Evolutionary conservation across 768 basidiomycete genomes (phyloP).

Genomic region (Nidularia sp.): DNA sequence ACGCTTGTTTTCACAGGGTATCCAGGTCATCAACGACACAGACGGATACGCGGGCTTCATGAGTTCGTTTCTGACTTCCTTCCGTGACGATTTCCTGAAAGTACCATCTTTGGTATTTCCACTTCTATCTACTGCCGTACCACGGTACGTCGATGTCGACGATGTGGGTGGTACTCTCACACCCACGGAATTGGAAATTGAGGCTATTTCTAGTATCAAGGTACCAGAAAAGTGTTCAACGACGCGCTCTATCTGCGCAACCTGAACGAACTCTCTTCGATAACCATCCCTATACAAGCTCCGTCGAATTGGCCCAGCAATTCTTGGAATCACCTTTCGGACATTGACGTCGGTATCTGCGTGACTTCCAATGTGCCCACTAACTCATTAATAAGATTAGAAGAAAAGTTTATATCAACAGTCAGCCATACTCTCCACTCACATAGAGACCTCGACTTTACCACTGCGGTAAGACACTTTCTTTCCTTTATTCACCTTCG

Average conservation of each 20-base stretch:
- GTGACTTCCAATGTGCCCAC: no score
- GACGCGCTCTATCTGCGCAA: constrained; percentile 58
- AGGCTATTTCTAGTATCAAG: constrained; percentile 22
- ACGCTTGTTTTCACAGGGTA: constrained; percentile 38
- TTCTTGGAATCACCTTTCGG: constrained; percentile 5
- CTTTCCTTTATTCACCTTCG: constrained; percentile 1
- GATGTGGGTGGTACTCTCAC: constrained; percentile 34
- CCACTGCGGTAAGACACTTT: constrained; percentile 46
- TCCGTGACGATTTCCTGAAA: constrained; percentile 69
- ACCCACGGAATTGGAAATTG: constrained; percentile 3
- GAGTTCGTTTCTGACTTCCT: constrained; percentile 48
- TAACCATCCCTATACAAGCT: constrained; percentile 47
- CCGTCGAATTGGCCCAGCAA: constrained; percentile 36
- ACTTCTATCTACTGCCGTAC: constrained; percentile 44
- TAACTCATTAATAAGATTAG: no score
- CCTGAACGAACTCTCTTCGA: constrained; percentile 42
- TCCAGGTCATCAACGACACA: constrained; percentile 65
- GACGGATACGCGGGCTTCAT: constrained; percentile 65
- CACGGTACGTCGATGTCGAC: constrained; percentile 25
- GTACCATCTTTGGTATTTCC: constrained; percentile 54
- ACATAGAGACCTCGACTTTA: constrained; percentile 56
- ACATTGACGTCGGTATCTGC: no score
- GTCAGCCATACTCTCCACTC: constrained; percentile 56
- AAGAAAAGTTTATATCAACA: constrained; percentile 30
- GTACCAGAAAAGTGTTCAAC: constrained; percentile 45